phyloP scores from a whole-genome alignment of 441 rosid species.

The Erodium chrysanthum region DNA sequence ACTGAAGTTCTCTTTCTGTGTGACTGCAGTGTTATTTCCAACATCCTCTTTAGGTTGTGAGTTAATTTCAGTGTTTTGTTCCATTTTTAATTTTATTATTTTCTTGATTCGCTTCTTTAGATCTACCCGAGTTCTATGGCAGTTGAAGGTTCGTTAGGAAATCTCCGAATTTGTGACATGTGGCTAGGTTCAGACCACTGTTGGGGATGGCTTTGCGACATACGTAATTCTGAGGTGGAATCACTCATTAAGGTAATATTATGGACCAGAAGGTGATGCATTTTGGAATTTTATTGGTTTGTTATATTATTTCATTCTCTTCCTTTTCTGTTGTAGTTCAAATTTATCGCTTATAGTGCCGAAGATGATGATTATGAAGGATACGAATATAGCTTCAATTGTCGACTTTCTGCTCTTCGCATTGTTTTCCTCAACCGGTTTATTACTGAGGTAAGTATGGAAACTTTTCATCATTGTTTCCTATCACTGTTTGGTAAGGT shows the following conservation, averaged over 20 bases:
- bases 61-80: background rate
- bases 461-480: constrained; percentile 1
- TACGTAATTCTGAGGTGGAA: constrained; percentile 91
- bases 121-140: constrained; percentile 88
- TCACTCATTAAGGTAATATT: constrained; percentile 76
- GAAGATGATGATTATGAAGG: constrained; percentile 35
- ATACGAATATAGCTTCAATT: constrained; percentile 79
- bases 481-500: too few relatives aligned
- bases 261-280: background rate
- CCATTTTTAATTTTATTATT: constrained; percentile 12
- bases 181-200: constrained; percentile 64
- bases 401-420: constrained; percentile 90
- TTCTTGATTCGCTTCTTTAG: constrained; percentile 29
- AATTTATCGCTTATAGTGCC: constrained; percentile 73
- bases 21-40: background rate
- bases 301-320: constrained; percentile 6
- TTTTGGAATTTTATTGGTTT: constrained; percentile 7
- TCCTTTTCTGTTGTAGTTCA: constrained; percentile 56
- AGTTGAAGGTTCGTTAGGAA: constrained; percentile 86
- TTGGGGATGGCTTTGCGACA: constrained; percentile 97
- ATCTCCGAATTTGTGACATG: constrained; percentile 89
- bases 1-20: background rate
- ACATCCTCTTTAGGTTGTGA: background rate
- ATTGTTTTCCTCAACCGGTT: constrained; percentile 89
- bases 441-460: constrained; percentile 80